Conservation (phyloP, 768 basidiomycete species). For the Tephrocybe rancida region DNA sequence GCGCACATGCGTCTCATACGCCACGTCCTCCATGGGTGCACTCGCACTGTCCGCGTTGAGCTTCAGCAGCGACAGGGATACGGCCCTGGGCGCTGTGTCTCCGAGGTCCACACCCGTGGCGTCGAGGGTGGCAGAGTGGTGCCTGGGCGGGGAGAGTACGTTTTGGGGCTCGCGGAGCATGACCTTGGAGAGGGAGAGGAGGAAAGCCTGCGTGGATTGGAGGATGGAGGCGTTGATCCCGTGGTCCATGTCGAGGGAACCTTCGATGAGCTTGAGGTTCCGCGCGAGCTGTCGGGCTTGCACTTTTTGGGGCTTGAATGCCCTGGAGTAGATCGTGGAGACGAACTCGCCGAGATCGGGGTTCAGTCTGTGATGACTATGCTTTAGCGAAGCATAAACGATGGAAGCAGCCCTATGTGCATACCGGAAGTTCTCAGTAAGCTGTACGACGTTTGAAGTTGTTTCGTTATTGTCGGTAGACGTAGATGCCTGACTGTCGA, state of each 20-base stretch:
- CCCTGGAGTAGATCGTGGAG: slow-evolving; percentile 50
- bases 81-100: slow-evolving; percentile 31
- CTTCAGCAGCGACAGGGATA: slow-evolving; percentile 46
- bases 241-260: slow-evolving; percentile 20
- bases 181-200: slow-evolving; percentile 42
- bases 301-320: slow-evolving; percentile 50
- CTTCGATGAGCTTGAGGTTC: slow-evolving; percentile 31
- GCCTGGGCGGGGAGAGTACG: slow-evolving; percentile 29
- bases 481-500: slow-evolving; percentile 18
- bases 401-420: too few species aligned
- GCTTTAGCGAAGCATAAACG: background rate
- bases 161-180: slow-evolving; percentile 45
- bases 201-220: slow-evolving; percentile 33
- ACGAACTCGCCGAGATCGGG: slow-evolving; percentile 57
- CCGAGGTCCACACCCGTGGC: slow-evolving; percentile 12
- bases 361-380: slow-evolving; percentile 41
- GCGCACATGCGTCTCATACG: slow-evolving; percentile 48
- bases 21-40: slow-evolving; percentile 31
- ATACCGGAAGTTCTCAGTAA: slow-evolving; percentile 55
- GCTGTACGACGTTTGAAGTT: slow-evolving; percentile 40
- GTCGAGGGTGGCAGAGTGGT: slow-evolving; percentile 13
- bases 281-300: slow-evolving; percentile 41
- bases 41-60: slow-evolving; percentile 33
- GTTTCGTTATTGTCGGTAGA: slow-evolving; percentile 22
- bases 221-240: slow-evolving; percentile 25